Conservation (phyloP, 108 stramenopile species). For the Nannochloropsis salina region DNA sequence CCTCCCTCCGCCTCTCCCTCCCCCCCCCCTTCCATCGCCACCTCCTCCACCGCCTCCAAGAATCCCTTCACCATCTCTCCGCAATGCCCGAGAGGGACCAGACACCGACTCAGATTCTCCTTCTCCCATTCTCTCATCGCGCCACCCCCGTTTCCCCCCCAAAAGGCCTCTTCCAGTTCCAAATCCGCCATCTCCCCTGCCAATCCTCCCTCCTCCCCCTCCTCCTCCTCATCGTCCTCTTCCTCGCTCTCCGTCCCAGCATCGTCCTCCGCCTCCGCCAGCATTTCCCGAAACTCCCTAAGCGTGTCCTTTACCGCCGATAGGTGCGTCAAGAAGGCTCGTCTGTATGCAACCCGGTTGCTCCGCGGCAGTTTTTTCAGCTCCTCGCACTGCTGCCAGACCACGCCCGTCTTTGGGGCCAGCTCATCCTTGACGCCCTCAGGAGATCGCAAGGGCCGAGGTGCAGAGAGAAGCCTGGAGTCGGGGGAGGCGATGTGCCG, state of each 20-base stretch:
- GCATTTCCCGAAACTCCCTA: not conserved
- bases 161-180: not conserved
- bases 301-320: slow-evolving; percentile 4
- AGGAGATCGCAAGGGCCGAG: not conserved
- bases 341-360: not conserved
- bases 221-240: not conserved
- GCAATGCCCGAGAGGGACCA: not conserved
- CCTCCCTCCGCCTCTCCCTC: not conserved
- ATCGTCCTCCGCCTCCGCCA: not conserved
- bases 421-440: not conserved
- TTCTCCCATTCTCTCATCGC: not conserved
- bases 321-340: not conserved
- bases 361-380: not conserved
- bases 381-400: not conserved
- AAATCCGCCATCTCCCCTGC: not conserved
- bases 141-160: not conserved
- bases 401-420: slow-evolving; percentile 16
- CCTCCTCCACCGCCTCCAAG: slow-evolving; percentile 3
- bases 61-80: not conserved
- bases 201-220: not conserved
- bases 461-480: not conserved
- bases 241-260: slow-evolving; percentile 6
- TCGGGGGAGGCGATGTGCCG: not conserved
- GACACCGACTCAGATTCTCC: not conserved
- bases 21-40: slow-evolving; percentile 10